Evolutionary conservation across 169 alveolate species (phyloP), one percentile per base, ranked within the genome.

Genomic region (Theileria orientalis): DNA sequence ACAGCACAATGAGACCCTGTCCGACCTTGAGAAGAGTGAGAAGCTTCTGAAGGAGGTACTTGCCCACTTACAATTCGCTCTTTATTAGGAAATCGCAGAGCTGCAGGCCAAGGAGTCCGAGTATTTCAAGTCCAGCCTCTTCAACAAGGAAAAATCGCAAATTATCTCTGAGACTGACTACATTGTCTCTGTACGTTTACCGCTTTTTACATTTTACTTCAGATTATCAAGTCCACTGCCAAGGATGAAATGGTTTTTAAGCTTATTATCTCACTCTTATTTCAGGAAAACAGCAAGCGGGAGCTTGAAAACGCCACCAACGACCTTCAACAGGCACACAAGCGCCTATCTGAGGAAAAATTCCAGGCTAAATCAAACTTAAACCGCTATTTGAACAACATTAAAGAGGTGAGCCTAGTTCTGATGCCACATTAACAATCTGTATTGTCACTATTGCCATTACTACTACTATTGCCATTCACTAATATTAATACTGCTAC

Each of bases 271-370:
- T 54, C n/a, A 54, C 63, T 13, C 2, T 37, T 37, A 7, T 37
- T 19, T 54, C n/a, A 54, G 63, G 63, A 54, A n/a, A 13, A 8
- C 23, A 54, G 42, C 35, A 19, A 27, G 63, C 32, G 63, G 33
- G 63, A 54, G 63, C 16, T 54, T 27, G 63, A 54, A 54, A 54
- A 54, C 37, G 33, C 63, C 35, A 54, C 19, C 42, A 54, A 54
- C 9, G 63, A 54, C 35, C 63, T 54, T 27, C 19, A 54, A 3
- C n/a, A 8, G 32, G 63, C 63, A 1, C 27, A 54, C 35, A 54
- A 54, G n/a, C 32, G 63, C 3, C 35, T 54, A 19, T 1, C 11
- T 14, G 63, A 54, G 41, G 23, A 27, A 13, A 54, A 33, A 21
- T 54, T 33, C 33, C 32, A 27, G 63, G 63, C 63, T 1, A 54